Conservation (phyloP, 2,329 filamentous ascomycete species). For the Stagonosporopsis rhizophila region DNA sequence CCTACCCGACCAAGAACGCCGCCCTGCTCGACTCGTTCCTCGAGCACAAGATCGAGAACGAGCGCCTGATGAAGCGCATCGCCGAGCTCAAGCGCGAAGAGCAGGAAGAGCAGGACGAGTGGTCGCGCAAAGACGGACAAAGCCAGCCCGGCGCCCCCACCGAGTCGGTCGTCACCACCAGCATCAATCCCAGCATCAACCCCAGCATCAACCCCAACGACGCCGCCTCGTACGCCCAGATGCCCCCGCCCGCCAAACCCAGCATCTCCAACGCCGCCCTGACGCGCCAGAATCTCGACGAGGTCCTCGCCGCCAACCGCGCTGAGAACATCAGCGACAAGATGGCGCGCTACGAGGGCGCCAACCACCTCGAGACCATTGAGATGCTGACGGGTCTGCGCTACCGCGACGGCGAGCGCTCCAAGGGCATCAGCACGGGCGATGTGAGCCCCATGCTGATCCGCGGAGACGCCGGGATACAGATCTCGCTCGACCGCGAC, state of each 20-base stretch:
- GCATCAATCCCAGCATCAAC: constrained; percentile 45
- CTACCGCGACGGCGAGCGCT: constrained; percentile 88
- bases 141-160: constrained; percentile 5
- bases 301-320: constrained; percentile 68
- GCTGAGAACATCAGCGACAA: constrained; percentile 83
- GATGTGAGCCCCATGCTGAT: constrained; percentile 81
- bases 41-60: constrained; percentile 96
- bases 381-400: constrained; percentile 90
- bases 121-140: constrained; percentile 65
- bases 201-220: constrained; percentile 50
- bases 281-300: constrained; percentile 81
- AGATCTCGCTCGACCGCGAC: constrained; percentile 81
- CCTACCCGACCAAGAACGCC: constrained; percentile 88
- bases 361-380: constrained; percentile 80
- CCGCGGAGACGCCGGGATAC: constrained; percentile 84
- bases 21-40: constrained; percentile 88
- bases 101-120: constrained; percentile 76
- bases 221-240: constrained; percentile 58
- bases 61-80: constrained; percentile 82
- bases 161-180: constrained; percentile 51
- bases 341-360: constrained; percentile 80
- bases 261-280: constrained; percentile 70
- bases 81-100: constrained; percentile 86
- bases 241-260: constrained; percentile 72
- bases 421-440: constrained; percentile 85